Conservation (phyloP, 2,329 filamentous ascomycete species). For the Lasiodiplodia sp. region DNA sequence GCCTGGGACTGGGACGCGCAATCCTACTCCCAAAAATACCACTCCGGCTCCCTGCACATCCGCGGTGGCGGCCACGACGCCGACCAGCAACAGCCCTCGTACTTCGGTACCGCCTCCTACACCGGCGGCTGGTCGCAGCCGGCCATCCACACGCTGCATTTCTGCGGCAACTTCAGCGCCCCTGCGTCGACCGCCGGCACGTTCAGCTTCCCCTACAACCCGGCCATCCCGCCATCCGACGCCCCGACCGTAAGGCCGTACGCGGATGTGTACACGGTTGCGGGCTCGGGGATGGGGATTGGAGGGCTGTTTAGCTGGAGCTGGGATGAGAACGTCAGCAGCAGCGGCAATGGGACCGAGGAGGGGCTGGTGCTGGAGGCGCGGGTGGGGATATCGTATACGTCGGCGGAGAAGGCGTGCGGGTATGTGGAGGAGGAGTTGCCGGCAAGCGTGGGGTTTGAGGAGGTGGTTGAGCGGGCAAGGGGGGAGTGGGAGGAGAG, state of each 20-base stretch:
- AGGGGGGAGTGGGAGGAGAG: constrained; percentile 56
- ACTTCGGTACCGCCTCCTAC: constrained; percentile 58
- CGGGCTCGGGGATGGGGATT: constrained; percentile 37
- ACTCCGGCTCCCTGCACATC: constrained; percentile 33
- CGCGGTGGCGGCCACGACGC: constrained; percentile 26
- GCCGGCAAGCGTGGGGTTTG: constrained; percentile 48
- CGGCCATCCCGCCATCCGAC: constrained; percentile 29
- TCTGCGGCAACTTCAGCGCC: constrained; percentile 44
- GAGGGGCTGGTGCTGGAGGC: constrained; percentile 54
- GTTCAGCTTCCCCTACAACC: constrained; percentile 34
- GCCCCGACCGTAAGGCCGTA: constrained; percentile 32
- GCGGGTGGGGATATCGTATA: constrained; percentile 70
- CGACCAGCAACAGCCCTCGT: constrained; percentile 35
- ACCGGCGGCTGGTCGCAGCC: constrained; percentile 49
- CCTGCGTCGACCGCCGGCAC: constrained; percentile 38
- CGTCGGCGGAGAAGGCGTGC: constrained; percentile 70
- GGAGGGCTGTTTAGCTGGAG: constrained; percentile 61
- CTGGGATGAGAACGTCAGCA: neutral
- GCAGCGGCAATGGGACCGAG: constrained; percentile 33
- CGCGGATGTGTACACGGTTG: constrained; percentile 32
- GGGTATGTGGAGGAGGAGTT: constrained; percentile 66
- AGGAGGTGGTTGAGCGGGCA: constrained; percentile 51
- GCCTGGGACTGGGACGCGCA: constrained; percentile 36
- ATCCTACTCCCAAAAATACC: constrained; percentile 35
- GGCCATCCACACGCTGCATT: constrained; percentile 46